Evolutionary conservation across 2,329 filamentous ascomycete genomes (phyloP).

Genomic region (Nemania sp.): DNA sequence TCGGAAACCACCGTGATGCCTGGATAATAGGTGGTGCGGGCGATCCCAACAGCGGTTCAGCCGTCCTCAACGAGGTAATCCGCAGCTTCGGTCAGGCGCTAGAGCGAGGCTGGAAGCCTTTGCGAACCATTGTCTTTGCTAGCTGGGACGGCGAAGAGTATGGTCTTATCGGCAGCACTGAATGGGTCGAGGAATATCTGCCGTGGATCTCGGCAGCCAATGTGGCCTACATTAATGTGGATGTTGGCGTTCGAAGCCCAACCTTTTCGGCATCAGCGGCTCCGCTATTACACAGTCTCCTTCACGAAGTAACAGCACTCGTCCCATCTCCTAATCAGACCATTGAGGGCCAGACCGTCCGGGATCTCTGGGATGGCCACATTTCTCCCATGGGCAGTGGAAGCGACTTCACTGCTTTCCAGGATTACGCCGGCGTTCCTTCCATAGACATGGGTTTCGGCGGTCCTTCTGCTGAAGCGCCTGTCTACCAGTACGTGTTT

Average conservation of each 20-base stretch:
- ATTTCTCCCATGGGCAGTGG: slow-evolving; percentile 73
- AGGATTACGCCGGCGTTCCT: slow-evolving; percentile 71
- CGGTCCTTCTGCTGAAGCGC: slow-evolving; percentile 46
- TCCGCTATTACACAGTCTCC: slow-evolving; percentile 74
- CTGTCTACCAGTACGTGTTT: slow-evolving; percentile 62
- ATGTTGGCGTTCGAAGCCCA: slow-evolving; percentile 71
- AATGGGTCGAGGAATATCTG: slow-evolving; percentile 90
- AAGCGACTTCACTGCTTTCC: slow-evolving; percentile 76
- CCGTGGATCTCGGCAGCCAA: slow-evolving; percentile 76
- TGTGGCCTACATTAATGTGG: slow-evolving; percentile 85
- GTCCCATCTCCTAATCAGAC: slow-evolving; percentile 79
- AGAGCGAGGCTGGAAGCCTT: slow-evolving; percentile 76
- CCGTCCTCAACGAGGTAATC: slow-evolving; percentile 76
- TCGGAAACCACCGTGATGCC: slow-evolving; percentile 92
- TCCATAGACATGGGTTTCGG: slow-evolving; percentile 67
- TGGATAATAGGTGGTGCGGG: slow-evolving; percentile 84
- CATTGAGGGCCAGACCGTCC: slow-evolving; percentile 67
- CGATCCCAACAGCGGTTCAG: slow-evolving; percentile 83
- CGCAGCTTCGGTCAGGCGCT: slow-evolving; percentile 73
- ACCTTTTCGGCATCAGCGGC: slow-evolving; percentile 69
- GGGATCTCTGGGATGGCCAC: slow-evolving; percentile 66
- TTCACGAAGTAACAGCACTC: slow-evolving; percentile 67
- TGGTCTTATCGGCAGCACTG: slow-evolving; percentile 81
- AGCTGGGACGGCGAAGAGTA: slow-evolving; percentile 87
- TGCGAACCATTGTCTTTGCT: slow-evolving; percentile 89